phyloP scores from a whole-genome alignment of 352 stramenopile genomes.

The Aphanomyces stellatus region DNA sequence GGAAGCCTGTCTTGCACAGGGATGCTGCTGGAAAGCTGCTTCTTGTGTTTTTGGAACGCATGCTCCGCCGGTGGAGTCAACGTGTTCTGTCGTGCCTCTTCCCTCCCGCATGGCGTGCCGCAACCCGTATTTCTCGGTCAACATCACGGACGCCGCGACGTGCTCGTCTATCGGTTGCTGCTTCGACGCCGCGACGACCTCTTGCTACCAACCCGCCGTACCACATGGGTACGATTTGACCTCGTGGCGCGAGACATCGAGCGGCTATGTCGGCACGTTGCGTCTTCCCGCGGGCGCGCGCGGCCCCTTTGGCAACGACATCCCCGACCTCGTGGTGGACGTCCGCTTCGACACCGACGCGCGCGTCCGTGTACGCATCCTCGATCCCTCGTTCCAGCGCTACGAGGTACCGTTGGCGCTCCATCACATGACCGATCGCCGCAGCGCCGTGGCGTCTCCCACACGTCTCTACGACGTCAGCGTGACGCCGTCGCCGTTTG shows the following conservation, averaged over 20 bases:
- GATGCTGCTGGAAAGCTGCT: constrained; percentile 72
- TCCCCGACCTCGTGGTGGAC: constrained; percentile 47
- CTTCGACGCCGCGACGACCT: constrained; percentile 34
- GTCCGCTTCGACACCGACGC: constrained; percentile 43
- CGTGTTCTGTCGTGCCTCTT: constrained; percentile 33
- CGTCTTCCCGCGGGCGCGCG: constrained; percentile 32
- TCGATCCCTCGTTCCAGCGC: constrained; percentile 53
- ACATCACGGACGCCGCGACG: not conserved
- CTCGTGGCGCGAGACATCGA: constrained; percentile 38
- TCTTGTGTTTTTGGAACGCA: constrained; percentile 52
- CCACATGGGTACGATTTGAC: constrained; percentile 55
- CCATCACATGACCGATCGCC: not conserved
- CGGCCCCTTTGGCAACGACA: constrained; percentile 73
- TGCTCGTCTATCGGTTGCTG: constrained; percentile 63
- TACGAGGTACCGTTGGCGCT: constrained; percentile 46
- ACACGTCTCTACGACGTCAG: constrained; percentile 34
- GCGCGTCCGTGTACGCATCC: constrained; percentile 64
- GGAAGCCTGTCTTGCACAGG: constrained; percentile 70
- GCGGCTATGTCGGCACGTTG: constrained; percentile 49
- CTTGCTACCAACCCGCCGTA: constrained; percentile 61
- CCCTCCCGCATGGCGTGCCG: constrained; percentile 54
- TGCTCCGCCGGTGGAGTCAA: constrained; percentile 7
- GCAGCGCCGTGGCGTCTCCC: not conserved
- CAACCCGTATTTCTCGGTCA: constrained; percentile 49
- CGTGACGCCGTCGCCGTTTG: constrained; percentile 63